Evolutionary conservation across 257 asterid genomes (phyloP).

Genomic region (Rhazya stricta): DNA sequence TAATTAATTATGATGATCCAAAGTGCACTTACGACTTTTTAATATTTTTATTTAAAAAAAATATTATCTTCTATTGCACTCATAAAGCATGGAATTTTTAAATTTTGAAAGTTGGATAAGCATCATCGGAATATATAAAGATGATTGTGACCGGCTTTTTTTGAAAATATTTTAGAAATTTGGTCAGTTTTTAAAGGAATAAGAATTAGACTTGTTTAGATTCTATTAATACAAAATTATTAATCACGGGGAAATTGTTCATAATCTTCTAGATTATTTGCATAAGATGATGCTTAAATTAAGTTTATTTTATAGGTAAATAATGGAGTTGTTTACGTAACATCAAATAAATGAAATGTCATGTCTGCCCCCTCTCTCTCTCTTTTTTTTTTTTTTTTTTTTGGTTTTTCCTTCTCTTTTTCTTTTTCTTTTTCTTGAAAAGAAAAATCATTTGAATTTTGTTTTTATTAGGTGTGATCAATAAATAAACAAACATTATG

Average conservation of each 20-base stretch:
- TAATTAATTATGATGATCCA: background rate
- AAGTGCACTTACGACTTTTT: background rate
- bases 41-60: background rate
- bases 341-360: too few relatives aligned
- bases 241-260: background rate
- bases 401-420: too few relatives aligned
- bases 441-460: too few relatives aligned
- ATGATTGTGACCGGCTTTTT: background rate
- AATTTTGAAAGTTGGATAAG: background rate
- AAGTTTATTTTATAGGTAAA: background rate
- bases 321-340: background rate
- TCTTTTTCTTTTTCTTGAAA: too few relatives aligned
- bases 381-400: too few relatives aligned
- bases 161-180: background rate
- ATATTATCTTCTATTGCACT: constrained; percentile 1
- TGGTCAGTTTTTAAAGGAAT: background rate
- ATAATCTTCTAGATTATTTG: background rate
- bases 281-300: background rate
- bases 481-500: too few relatives aligned
- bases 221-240: background rate
- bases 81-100: background rate
- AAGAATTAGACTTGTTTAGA: background rate
- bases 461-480: too few relatives aligned
- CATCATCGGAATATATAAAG: background rate
- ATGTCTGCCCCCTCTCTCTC: too few relatives aligned